Evolutionary conservation across 2,329 filamentous ascomycete species (phyloP), one percentile per base, ranked within the genome.

Genomic region (Gaeumannomyces tritici): DNA sequence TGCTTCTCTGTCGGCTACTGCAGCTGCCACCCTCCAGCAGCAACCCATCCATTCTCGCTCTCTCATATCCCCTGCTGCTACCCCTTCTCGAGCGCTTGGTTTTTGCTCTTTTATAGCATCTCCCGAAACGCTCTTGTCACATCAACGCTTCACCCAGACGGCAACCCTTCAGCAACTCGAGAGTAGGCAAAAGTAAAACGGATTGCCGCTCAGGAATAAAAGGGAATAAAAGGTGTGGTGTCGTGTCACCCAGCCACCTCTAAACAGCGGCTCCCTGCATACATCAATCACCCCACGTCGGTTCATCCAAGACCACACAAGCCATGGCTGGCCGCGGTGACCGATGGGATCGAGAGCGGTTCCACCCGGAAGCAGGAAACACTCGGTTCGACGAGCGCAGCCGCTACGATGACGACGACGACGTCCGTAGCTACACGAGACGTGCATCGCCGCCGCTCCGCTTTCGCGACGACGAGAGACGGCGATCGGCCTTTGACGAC

Each of bases 261-360:
- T 21, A 13, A 21, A 51, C 4, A 51, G 42, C 42, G 42, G 42
- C 42, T 51, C 2, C 42, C n/a, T 8, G 42, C 58, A 35, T 60
- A 42, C 58, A 51, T 18, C 57, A 59, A 35, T 24, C 12, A 11
- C 4, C 28, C 35, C 12, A n/a, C 24, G 12, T n/a, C 26, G 47
- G 15, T 27, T 51, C 35, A 54, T 51, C 26, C 33, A 51, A 15
- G 13, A 29, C 35, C 35, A 15, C 15, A 27, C 31, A 60, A 8
- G 28, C 58, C 58, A 60, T 60, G 73, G 74, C 64, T 75, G 29
- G 15, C 33, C 58, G 75, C 64, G 69, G 71, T 60, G 75, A 75
- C 66, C 75, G 79, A 67, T 86, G 82, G 82, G 83, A 87, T 68
- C 77, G 77, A 58, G 83, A 83, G 65, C 83, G 83, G 65, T 79